phyloP scores from a whole-genome alignment of 805 yeast species.

The Wickerhamiella brachini region DNA sequence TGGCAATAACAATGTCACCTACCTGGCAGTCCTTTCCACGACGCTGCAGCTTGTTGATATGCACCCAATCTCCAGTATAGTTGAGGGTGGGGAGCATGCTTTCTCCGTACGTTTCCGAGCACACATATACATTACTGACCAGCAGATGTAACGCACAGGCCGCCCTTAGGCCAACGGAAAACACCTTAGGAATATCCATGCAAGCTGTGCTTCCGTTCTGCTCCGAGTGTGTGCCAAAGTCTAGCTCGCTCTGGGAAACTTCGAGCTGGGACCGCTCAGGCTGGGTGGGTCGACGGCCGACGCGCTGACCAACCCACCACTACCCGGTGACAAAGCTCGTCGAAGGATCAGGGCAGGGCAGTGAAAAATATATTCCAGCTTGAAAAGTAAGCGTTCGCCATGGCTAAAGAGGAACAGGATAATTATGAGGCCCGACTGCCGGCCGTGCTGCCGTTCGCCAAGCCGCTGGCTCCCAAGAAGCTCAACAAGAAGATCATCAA shows the following conservation, averaged over 20 bases:
- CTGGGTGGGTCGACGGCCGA: no score
- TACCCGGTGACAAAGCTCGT: no score
- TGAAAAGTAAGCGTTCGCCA: background rate
- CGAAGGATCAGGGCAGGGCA: background rate
- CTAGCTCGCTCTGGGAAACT: no score
- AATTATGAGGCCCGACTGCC: slow-evolving; percentile 88
- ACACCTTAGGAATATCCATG: slow-evolving; percentile 7
- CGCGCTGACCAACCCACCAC: no score
- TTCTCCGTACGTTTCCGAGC: slow-evolving; percentile 78
- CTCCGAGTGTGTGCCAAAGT: no score
- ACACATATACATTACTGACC: slow-evolving; percentile 54
- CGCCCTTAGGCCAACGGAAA: slow-evolving; percentile 23
- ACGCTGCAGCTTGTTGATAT: slow-evolving; percentile 47
- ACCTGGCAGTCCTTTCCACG: slow-evolving; percentile 53
- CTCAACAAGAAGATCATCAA: slow-evolving; percentile 88
- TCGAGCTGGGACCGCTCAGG: no score
- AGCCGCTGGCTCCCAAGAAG: slow-evolving; percentile 91
- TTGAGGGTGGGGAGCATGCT: slow-evolving; percentile 89
- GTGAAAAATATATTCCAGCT: background rate
- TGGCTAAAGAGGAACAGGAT: slow-evolving; percentile 23
- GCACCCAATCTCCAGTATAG: slow-evolving; percentile 62
- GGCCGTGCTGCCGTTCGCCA: slow-evolving; percentile 82
- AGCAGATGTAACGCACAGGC: slow-evolving; percentile 41
- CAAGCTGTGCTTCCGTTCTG: no score
- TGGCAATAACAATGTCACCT: slow-evolving; percentile 82